A percentile compares a stretch with the other conserved stretches of the same genome.
Evolutionary conservation across 345 rosid genomes (phyloP).

Genomic region (Cardiospermum halicacabum): DNA sequence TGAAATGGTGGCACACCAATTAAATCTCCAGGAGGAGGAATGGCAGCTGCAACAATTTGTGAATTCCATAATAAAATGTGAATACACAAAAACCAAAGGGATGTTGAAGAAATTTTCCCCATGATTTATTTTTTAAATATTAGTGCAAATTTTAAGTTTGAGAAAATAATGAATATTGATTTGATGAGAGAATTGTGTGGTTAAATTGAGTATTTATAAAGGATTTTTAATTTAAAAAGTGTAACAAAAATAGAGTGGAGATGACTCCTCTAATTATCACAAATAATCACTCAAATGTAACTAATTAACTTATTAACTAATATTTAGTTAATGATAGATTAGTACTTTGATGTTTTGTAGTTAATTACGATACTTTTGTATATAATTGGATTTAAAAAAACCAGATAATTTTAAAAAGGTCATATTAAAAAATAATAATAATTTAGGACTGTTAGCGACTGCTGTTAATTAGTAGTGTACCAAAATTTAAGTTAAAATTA

Average conservation of each 20-base stretch:
- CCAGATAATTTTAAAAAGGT: too few relatives aligned
- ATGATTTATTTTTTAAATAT: not conserved
- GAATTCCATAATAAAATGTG: not conserved
- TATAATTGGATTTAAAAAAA: too few relatives aligned
- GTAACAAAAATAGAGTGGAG: not conserved
- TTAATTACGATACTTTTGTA: too few relatives aligned
- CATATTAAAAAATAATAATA: too few relatives aligned
- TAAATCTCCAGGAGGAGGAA: not conserved
- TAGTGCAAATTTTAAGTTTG: not conserved
- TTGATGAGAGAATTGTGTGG: not conserved
- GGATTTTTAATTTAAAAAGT: not conserved
- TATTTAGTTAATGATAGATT: too few relatives aligned
- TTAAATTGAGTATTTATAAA: not conserved
- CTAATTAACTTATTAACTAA: too few relatives aligned
- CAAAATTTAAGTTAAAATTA: too few relatives aligned
- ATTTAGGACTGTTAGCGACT: too few relatives aligned
- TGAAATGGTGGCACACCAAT: not conserved
- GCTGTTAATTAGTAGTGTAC: too few relatives aligned
- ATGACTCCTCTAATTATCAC: too few relatives aligned
- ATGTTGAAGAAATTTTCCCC: not conserved
- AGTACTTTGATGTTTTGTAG: too few relatives aligned
- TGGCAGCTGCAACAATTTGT: not conserved
- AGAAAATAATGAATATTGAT: not conserved
- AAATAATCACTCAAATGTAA: too few relatives aligned
- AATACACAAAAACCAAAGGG: not conserved